phyloP scores from a whole-genome alignment of 371 early-diverging fungal species.

The Lichtheimia ramosa region DNA sequence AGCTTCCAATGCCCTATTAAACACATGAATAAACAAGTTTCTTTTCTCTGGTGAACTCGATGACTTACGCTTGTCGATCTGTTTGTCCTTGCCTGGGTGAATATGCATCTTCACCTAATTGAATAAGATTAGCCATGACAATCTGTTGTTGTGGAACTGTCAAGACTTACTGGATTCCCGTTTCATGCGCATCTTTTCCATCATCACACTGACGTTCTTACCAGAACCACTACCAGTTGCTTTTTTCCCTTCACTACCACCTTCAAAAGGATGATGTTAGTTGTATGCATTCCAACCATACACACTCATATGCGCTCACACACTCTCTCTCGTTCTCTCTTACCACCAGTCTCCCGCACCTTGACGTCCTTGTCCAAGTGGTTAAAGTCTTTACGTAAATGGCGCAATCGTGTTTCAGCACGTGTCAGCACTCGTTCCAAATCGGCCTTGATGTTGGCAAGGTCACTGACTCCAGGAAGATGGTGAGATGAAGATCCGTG shows the following conservation, averaged over 20 bases:
- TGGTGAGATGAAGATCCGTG: slow-evolving; percentile 22
- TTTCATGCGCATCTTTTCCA: slow-evolving; percentile 32
- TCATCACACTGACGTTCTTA: slow-evolving; percentile 24
- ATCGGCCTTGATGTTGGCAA: slow-evolving; percentile 38
- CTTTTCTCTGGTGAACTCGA: background rate
- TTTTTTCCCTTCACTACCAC: background rate
- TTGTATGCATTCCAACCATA: background rate
- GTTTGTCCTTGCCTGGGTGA: slow-evolving; percentile 14
- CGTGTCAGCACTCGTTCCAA: slow-evolving; percentile 35
- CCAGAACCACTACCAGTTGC: slow-evolving; percentile 11
- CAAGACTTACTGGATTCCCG: slow-evolving; percentile 27
- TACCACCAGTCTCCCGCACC: slow-evolving; percentile 16
- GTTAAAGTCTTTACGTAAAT: slow-evolving; percentile 30
- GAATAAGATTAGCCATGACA: background rate
- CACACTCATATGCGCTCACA: too few relatives aligned
- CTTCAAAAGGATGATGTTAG: background rate
- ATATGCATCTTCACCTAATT: background rate
- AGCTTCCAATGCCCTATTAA: slow-evolving; percentile 20
- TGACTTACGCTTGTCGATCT: slow-evolving; percentile 42
- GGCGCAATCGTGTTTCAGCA: slow-evolving; percentile 28
- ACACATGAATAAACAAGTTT: background rate
- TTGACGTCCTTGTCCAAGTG: slow-evolving; percentile 24
- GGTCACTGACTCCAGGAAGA: slow-evolving; percentile 37
- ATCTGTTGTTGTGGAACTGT: background rate
- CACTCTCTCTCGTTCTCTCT: too few relatives aligned